Conservation (phyloP, 192 early-diverging fungal genomes). For the Haplosporangium gracile region DNA sequence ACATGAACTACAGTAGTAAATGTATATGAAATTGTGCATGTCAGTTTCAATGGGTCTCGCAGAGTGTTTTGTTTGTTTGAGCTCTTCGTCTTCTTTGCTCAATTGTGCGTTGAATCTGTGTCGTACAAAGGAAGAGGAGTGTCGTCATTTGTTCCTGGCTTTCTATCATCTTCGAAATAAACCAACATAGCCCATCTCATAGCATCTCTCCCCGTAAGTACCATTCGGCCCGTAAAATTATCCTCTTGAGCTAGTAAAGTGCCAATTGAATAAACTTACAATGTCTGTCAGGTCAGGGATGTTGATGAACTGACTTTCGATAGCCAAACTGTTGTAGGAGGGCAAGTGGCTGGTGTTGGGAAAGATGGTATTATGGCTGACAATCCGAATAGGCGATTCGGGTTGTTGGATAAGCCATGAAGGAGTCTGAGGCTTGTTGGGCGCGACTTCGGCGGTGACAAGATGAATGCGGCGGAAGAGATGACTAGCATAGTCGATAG, state of each 20-base stretch:
- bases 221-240: background rate
- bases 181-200: too few relatives aligned
- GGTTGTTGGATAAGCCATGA: constrained; percentile 33
- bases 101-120: background rate
- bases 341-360: constrained; percentile 31
- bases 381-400: constrained; percentile 5
- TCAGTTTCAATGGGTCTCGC: background rate
- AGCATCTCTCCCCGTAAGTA: background rate
- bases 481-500: constrained; percentile 28
- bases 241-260: background rate
- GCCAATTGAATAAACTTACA: constrained; percentile 26
- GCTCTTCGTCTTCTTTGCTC: background rate
- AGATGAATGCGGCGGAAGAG: constrained; percentile 44
- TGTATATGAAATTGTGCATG: background rate
- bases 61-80: background rate
- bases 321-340: constrained; percentile 56
- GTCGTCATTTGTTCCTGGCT: too few relatives aligned
- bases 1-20: constrained; percentile 38
- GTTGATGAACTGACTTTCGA: constrained; percentile 53
- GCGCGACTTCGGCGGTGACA: constrained; percentile 29
- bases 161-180: too few relatives aligned
- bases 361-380: constrained; percentile 49
- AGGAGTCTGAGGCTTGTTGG: constrained; percentile 30
- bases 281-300: constrained; percentile 42
- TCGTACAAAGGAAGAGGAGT: too few relatives aligned